Evolutionary conservation across 208 protist genomes (phyloP).

Genomic region (Naegleria fowleri): DNA sequence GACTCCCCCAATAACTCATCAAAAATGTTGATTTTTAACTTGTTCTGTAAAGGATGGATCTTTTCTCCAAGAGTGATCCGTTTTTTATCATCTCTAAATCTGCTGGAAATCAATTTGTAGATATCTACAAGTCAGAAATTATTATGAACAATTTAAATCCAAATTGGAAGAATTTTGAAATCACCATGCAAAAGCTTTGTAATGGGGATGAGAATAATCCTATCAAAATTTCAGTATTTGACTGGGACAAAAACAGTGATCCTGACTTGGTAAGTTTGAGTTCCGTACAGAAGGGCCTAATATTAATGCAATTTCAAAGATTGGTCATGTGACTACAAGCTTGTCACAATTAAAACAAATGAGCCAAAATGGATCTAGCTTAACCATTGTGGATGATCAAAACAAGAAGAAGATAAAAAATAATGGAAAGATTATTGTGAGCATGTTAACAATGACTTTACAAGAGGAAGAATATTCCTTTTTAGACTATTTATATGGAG

Average conservation of each 20-base stretch:
- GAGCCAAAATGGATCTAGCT: too few species aligned
- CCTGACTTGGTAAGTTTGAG: conserved; percentile 24
- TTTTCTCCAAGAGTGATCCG: background rate
- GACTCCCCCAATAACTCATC: too few species aligned
- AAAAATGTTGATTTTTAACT: too few species aligned
- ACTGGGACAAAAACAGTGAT: conserved; percentile 8
- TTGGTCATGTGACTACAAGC: background rate
- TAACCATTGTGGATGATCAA: background rate
- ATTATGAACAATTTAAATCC: conserved; percentile 7
- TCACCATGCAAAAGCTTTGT: background rate
- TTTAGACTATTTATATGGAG: conserved; percentile 36
- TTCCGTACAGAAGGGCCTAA: too few species aligned
- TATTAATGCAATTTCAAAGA: too few species aligned
- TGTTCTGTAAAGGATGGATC: background rate
- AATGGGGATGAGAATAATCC: background rate
- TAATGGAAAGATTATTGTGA: conserved; percentile 23
- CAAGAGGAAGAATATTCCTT: conserved; percentile 29
- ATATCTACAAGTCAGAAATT: background rate
- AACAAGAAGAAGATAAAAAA: conserved; percentile 29
- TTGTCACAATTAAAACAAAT: background rate
- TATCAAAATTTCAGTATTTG: background rate
- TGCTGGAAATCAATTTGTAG: background rate
- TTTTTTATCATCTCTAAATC: background rate
- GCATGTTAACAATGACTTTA: background rate
- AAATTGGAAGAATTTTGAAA: background rate